Base-by-base conservation (phyloP, 495 filamentous ascomycete species). In the Neurospora terricola region DNA sequence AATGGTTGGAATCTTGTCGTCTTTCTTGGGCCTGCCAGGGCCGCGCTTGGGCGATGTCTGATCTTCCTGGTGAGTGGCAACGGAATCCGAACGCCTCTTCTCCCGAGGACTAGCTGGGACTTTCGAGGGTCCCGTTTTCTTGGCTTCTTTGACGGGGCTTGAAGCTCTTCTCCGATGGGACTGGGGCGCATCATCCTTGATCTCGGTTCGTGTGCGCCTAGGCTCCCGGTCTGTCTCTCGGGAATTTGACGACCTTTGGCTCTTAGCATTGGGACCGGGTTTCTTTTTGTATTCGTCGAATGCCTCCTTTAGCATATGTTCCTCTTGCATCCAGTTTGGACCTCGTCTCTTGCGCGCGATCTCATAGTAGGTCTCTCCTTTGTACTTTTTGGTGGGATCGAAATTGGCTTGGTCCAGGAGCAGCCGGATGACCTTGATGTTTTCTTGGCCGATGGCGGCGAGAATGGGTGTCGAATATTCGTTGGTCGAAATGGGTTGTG, bases 381-480 rank as follows among this genome's bases (percentile, higher is more conserved):
- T 87, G 77, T 86, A 87, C 1, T 90, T 88, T 11, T 89, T 87
- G 8, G 91, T 92, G 4, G 94, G 93, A 74, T 97, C 88, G 74
- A 97, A 96, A 6, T 87, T 85, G 37, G 88, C 88, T 73, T 95
- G 92, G 72, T 90, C 89, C 3, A 98, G 85, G 6, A 99, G 86
- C 11, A 97, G 86, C 66, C 90, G 86, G 42, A 99, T 88, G 43
- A 97, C 91, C 68, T 90, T 90, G 36, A 93, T 84, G 78, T 96
- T 96, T 12, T 94, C 94, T 71, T 94, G 90, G 10, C 96, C 96
- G 72, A 99, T 97, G 3, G 96, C 93, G 42, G 93, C 93, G 38
- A 97, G 87, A 88, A 99, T 97, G 4, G 96, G 96, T 0, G 95
- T 98, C 74, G 91, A 91, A 75, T 92, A 84, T 71, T 90, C 90